These are phyloP conservation scores for Platanthera guangdongensis DNA, from an alignment of 106 monocot genomes.

Conservation along the genomic window DNA sequence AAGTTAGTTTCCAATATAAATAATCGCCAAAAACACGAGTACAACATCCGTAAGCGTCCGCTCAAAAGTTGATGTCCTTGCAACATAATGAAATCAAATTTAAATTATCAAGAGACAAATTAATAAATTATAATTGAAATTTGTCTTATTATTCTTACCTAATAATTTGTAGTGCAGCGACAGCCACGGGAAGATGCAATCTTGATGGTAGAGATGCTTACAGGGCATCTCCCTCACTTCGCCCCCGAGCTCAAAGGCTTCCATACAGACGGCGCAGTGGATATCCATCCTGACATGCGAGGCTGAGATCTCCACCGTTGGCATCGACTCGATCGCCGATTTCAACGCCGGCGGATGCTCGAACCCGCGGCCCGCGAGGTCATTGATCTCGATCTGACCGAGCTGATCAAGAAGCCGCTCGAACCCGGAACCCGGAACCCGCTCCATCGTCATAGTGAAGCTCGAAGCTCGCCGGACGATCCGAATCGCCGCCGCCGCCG, in stretches of 20 bases:
- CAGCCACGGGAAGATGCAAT: slow-evolving; percentile 59
- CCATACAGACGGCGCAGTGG: slow-evolving; percentile 56
- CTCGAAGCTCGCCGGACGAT: slow-evolving; percentile 28
- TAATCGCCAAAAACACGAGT: too few relatives aligned
- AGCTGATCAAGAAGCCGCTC: slow-evolving; percentile 71
- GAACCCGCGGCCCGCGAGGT: slow-evolving; percentile 7
- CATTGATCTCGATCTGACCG: slow-evolving; percentile 43
- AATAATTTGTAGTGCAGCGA: too few relatives aligned
- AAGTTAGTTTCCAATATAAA: too few relatives aligned
- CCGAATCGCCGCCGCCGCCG: background rate
- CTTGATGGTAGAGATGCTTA: slow-evolving; percentile 51
- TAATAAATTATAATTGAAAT: too few relatives aligned
- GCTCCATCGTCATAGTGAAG: slow-evolving; percentile 68
- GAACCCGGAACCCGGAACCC: slow-evolving; percentile 58
- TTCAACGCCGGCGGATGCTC: slow-evolving; percentile 59
- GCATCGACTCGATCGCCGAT: slow-evolving; percentile 65
- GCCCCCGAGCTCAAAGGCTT: slow-evolving; percentile 30
- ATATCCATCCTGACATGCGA: slow-evolving; percentile 14
- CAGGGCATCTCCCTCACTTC: slow-evolving; percentile 53
- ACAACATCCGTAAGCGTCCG: too few relatives aligned
- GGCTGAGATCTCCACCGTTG: slow-evolving; percentile 27
- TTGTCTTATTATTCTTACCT: too few relatives aligned
- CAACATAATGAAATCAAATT: too few relatives aligned
- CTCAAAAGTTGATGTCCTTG: too few relatives aligned
- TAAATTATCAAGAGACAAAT: too few relatives aligned